A percentile compares a stretch with the other conserved stretches of the same genome.
These are phyloP conservation scores for Verticillium klebahnii DNA, from an alignment of 2,329 filamentous ascomycete species.

Conservation along the genomic window DNA sequence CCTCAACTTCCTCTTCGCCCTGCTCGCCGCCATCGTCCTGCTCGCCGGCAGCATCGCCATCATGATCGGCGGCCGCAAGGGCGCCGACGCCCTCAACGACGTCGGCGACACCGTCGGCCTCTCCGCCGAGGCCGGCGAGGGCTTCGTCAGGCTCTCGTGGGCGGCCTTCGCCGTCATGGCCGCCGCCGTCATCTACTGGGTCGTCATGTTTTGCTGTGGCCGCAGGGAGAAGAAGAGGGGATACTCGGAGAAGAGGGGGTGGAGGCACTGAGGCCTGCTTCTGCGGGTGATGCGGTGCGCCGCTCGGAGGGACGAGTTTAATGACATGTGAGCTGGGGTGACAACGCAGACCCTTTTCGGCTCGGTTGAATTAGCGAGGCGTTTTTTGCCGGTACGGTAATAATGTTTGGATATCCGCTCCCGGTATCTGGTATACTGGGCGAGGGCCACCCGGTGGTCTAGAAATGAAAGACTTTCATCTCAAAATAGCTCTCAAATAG, in stretches of 20 bases:
- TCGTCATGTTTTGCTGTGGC: constrained; percentile 23
- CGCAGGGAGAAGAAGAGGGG: constrained; percentile 22
- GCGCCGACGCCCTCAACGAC: constrained; percentile 35
- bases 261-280: neutral
- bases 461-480: neutral
- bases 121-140: constrained; percentile 33
- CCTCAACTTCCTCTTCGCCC: constrained; percentile 31
- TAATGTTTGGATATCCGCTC: neutral
- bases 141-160: constrained; percentile 44
- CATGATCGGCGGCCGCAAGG: constrained; percentile 35
- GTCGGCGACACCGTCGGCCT: constrained; percentile 39
- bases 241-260: neutral
- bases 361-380: neutral
- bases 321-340: too few relatives aligned
- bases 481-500: too few relatives aligned
- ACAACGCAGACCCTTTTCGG: neutral
- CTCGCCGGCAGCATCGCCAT: constrained; percentile 37
- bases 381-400: neutral
- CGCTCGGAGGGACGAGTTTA: too few relatives aligned
- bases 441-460: neutral
- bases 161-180: constrained; percentile 41
- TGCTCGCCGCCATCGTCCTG: constrained; percentile 30
- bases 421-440: neutral
- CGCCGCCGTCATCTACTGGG: constrained; percentile 35
- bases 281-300: too few relatives aligned